Base-by-base conservation (phyloP, 345 rosid genomes). In the Pelargonium nanum region DNA sequence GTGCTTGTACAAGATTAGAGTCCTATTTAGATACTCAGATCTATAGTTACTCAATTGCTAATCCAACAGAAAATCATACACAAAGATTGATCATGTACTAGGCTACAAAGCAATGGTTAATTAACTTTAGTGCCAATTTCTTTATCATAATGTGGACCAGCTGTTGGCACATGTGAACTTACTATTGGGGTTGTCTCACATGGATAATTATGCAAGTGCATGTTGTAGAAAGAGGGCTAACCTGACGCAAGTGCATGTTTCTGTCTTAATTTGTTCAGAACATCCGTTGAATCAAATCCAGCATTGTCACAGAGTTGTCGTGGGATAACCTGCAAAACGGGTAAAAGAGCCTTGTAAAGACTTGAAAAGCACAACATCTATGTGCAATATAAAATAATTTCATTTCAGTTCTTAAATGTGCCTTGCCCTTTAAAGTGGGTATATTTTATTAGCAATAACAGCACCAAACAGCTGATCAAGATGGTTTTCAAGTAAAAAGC, bases 221-320 rank as follows among this genome's bases (percentile, higher is more conserved):
- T 24, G 19, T 13, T 24, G 20, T 56, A 51, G 32, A 54, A 67
- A 58, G 32, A 59, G n/a, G 48, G 45, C 80, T 59, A 66, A 94
- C 99, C 97, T 50, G 90, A 85, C 63, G 85, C 86, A 69, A 82
- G 88, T 21, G 93, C 92, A 74, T 94, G 99, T 60, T 94, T 94
- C 78, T 90, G 96, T 68, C 97, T 84, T 61, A 90, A 72, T 80
- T 94, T 94, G 80, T 90, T 94, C 75, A 94, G 77, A 58, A 94
- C 93, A 75, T 94, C 99, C 74, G 97, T 94, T 30, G 99, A 95
- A 76, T 90, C 99, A 80, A 88, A 94, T 64, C 97, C 99, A 69
- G 99, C 99, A 82, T 94, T 94, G 76, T 90, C 97, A 74, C 97
- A 94, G 57, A 94, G 80, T 62, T 94, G 99, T 32, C 96, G 72